phyloP scores from a whole-genome alignment of 345 rosid genomes.

The Reutealis trisperma region DNA sequence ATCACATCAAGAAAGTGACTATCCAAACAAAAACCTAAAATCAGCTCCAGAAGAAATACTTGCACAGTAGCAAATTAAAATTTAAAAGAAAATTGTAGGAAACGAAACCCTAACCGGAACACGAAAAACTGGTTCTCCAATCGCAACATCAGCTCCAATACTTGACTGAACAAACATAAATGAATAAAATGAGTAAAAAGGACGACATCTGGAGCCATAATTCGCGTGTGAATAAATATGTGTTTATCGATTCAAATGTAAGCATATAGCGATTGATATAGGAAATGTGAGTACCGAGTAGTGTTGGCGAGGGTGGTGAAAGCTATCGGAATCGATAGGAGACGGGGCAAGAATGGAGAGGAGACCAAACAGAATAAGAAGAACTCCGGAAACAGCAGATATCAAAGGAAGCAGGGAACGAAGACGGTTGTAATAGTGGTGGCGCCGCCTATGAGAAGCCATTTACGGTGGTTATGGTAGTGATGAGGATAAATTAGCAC shows the following conservation, averaged over 20 bases:
- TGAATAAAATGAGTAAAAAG: not conserved
- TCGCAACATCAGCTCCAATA: conserved; percentile 29
- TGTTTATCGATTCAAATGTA: not conserved
- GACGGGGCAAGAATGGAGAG: conserved; percentile 71
- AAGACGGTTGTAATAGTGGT: conserved; percentile 48
- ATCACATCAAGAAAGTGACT: conserved; percentile 8
- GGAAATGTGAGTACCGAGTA: conserved; percentile 32
- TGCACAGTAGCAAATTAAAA: not conserved
- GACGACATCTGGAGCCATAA: not conserved
- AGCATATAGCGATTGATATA: not conserved
- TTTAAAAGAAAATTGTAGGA: not conserved
- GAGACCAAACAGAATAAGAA: conserved; percentile 66
- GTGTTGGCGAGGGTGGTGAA: conserved; percentile 32
- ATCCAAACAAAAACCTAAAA: conserved; percentile 19
- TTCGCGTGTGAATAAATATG: not conserved
- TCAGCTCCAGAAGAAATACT: not conserved
- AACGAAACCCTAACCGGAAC: conserved; percentile 71
- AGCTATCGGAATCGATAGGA: conserved; percentile 54
- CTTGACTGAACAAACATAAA: conserved; percentile 22
- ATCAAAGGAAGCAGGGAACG: conserved; percentile 51
- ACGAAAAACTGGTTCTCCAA: conserved; percentile 39
- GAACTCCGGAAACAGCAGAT: conserved; percentile 53
- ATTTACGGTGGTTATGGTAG: conserved; percentile 24
- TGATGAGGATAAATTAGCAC: not conserved
- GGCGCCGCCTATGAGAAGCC: conserved; percentile 80